Conservation (phyloP, 176 grass and related monocot genomes). For the Avena atlantica region DNA sequence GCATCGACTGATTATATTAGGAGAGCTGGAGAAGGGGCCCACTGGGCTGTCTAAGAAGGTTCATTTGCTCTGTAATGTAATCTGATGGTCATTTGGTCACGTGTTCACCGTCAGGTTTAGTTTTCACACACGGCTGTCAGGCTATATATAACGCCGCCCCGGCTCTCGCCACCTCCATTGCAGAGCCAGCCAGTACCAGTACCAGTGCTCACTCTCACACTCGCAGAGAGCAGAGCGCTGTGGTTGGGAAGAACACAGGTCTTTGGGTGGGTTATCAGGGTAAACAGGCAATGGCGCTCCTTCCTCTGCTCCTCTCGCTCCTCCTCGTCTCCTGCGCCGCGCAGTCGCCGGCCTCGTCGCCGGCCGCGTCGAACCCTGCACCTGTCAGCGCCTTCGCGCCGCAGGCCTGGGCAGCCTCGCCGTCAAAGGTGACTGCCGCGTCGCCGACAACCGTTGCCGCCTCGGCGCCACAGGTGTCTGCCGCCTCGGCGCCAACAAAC, state of each 20-base stretch:
- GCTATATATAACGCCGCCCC: constrained; percentile 44
- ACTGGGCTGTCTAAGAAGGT: constrained; percentile 21
- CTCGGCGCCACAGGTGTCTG: not conserved
- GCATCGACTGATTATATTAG: not conserved
- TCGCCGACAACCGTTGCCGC: constrained; percentile 13
- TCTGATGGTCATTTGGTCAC: not conserved
- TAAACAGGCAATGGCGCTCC: constrained; percentile 37
- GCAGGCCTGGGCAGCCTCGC: not conserved
- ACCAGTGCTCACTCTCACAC: not conserved
- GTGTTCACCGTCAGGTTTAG: not conserved
- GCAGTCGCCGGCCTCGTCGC: constrained; percentile 58
- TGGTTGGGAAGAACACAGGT: not conserved
- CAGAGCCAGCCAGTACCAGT: not conserved
- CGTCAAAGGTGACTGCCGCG: constrained; percentile 6
- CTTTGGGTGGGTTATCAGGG: no score
- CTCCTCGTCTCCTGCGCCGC: constrained; percentile 63
- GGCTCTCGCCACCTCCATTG: constrained; percentile 29
- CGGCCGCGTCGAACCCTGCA: constrained; percentile 31
- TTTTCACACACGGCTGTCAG: not conserved
- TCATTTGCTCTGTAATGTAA: not conserved
- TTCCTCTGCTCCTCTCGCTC: constrained; percentile 44
- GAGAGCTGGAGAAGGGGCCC: not conserved
- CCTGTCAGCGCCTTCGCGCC: constrained; percentile 36
- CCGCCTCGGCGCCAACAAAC: constrained; percentile 22
- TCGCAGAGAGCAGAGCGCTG: not conserved